Evolutionary conservation across 805 yeast species (phyloP).

Genomic region (Maudiozyma bulderi): DNA sequence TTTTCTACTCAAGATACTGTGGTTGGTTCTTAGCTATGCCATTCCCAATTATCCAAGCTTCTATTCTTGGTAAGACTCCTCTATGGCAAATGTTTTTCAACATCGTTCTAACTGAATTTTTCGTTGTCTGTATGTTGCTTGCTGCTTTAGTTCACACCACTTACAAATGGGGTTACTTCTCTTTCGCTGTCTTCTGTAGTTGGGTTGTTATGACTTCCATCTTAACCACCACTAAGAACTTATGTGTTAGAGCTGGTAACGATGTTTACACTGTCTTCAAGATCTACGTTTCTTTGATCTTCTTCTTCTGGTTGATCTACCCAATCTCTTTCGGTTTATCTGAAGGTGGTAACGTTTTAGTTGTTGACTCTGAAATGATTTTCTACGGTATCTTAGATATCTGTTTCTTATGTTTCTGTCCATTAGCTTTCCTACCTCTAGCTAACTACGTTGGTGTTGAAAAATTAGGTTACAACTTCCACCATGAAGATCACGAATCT

Average conservation of each 20-base stretch:
- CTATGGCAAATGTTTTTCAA: constrained; percentile 20
- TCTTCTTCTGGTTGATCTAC: constrained; percentile 37
- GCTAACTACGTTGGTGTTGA: constrained; percentile 19
- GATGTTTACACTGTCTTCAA: constrained; percentile 19
- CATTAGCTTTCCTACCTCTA: constrained; percentile 15
- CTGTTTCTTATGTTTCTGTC: constrained; percentile 30
- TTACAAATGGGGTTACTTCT: constrained; percentile 44
- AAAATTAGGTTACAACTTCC: constrained; percentile 11
- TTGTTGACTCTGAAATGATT: constrained; percentile 48
- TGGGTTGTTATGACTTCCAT: constrained; percentile 14
- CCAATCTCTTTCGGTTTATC: constrained; percentile 26
- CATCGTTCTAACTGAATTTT: constrained; percentile 32
- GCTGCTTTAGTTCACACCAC: constrained; percentile 37
- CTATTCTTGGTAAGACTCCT: constrained; percentile 19
- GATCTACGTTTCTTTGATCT: constrained; percentile 9
- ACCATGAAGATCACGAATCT: constrained; percentile 1
- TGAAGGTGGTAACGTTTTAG: constrained; percentile 56
- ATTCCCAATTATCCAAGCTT: constrained; percentile 36
- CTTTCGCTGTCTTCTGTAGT: constrained; percentile 29
- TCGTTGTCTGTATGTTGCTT: constrained; percentile 36
- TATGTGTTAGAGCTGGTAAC: constrained; percentile 12
- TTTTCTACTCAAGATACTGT: constrained; percentile 47
- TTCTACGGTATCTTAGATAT: constrained; percentile 53
- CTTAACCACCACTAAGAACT: constrained; percentile 20
- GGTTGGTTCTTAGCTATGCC: constrained; percentile 47